Base-by-base conservation (phyloP, 2,329 filamentous ascomycete species). In the Verticillium nonalfalfae region DNA sequence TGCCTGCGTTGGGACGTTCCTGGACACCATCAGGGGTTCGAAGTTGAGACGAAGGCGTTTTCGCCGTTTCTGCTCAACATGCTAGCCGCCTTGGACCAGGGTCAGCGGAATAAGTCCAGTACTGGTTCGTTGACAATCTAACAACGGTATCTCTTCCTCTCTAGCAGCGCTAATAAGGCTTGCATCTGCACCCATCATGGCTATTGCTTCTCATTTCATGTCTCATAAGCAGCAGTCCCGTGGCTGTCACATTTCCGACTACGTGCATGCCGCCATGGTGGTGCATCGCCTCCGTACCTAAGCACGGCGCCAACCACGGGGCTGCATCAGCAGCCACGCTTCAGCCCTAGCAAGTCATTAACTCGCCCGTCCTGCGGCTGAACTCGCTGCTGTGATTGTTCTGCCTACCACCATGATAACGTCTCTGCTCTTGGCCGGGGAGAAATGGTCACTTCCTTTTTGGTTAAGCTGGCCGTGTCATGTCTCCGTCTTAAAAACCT, bases 21-120 rank as follows among this genome's bases (percentile, higher is more conserved):
- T 15, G 71, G 71, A 1, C 68, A 71, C 59, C 72, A 74, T 58
- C 66, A 70, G 58, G 70, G 69, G 4, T 74, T 72, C 61, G 69
- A 73, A 59, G 63, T 66, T 13, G 68, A 73, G 66, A 63, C 65
- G 31, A 65, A 70, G 26, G 64, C 60, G 10, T 74, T 74, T 36
- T 38, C 69, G 10, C 68, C 69, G 6, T 57, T 54, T 21, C 67
- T 74, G 33, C 39, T 70, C 33, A 59, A 65, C 2, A 67, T 72
- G 66, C 56, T 73, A 35, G 64, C 68, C 64, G 67, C 57, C 52
- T 65, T 60, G 60, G 68, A 66, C 39, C 31, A 61, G 58, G 57
- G 57, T 58, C 63, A 54, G 38, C 10, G 18, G 7, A 18, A 3
- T 3, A 10, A 52, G 18, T 7, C 10, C 2, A 21, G 7, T 10